Base-by-base conservation (phyloP, 176 grass and related monocot genomes). In the Melocanna baccifera region DNA sequence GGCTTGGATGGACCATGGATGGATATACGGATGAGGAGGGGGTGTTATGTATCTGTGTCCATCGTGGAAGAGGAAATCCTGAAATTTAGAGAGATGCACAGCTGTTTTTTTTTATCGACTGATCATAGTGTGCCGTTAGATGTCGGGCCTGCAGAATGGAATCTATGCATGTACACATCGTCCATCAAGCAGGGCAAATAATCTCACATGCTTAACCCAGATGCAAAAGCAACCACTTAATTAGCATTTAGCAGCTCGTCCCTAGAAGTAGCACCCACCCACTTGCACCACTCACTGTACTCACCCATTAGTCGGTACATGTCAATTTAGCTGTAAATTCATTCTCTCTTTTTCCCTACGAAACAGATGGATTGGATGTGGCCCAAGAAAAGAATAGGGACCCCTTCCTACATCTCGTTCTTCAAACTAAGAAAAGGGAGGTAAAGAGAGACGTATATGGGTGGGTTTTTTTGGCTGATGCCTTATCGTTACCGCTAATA, bases 321-420 rank as follows among this genome's bases (percentile, higher is more conserved):
- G 52, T 73, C 80, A 84, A 63, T 91, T 84, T 80, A 84, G 85
- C 89, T 87, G 81, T 84, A 75, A 87, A 75, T 69, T 76, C 25
- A 12, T 10, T 40, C n/a, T 62, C 73, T 62, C 56, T 42, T 74
- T 79, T 59, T 16, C 55, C 6, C 41, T 45, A 73, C 5, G 74
- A 79, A 74, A 79, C 51, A 67, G 84, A 90, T 80, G 59, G 57
- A 59, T 61, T 69, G 78, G 56, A 87, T 80, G 80, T 87, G 68
- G 80, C 84, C 74, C 61, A 79, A 72, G 74, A 67, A 87, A 87
- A 87, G 68, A 67, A 83, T 79, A 75, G 79, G 14, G n/a, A n/a
- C n/a, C 68, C 59, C 22, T 69, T 63, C 58, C 6, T 72, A 12
- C 71, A 30, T 57, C 55, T 32, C 43, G 78, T 69, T 7, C 46